Conservation (phyloP, 257 asterid genomes). For the Penstemon barbatus region DNA sequence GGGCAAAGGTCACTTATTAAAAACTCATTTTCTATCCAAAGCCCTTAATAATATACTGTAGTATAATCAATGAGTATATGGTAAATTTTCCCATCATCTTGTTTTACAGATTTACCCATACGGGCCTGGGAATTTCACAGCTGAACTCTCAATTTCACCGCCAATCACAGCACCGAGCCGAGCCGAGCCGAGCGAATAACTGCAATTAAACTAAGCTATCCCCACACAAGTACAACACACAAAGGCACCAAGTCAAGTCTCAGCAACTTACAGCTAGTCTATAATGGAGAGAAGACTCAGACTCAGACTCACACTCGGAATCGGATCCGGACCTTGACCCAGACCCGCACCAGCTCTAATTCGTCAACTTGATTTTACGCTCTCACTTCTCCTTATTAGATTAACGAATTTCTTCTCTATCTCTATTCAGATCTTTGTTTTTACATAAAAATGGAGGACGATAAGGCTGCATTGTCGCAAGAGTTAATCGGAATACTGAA, state of each 20-base stretch:
- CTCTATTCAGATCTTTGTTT: conserved; percentile 34
- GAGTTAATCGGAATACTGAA: conserved; percentile 56
- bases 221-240: not conserved
- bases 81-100: too few species aligned
- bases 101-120: too few species aligned
- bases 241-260: conserved; percentile 18
- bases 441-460: conserved; percentile 58
- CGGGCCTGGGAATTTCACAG: too few species aligned
- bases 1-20: too few species aligned
- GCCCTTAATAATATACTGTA: too few species aligned
- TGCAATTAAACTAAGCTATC: conserved; percentile 8
- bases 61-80: too few species aligned
- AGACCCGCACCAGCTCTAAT: conserved; percentile 31
- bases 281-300: conserved; percentile 32
- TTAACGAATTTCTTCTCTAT: conserved; percentile 10
- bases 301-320: conserved; percentile 24
- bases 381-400: conserved; percentile 12
- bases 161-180: not conserved
- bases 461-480: conserved; percentile 52
- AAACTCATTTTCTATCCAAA: too few species aligned
- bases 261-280: conserved; percentile 8
- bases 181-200: conserved; percentile 11
- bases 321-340: conserved; percentile 24
- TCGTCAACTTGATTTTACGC: conserved; percentile 35
- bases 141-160: conserved; percentile 4